Evolutionary conservation across 78 protist species (phyloP).

Genomic region (Dictyostelium intermedium): DNA sequence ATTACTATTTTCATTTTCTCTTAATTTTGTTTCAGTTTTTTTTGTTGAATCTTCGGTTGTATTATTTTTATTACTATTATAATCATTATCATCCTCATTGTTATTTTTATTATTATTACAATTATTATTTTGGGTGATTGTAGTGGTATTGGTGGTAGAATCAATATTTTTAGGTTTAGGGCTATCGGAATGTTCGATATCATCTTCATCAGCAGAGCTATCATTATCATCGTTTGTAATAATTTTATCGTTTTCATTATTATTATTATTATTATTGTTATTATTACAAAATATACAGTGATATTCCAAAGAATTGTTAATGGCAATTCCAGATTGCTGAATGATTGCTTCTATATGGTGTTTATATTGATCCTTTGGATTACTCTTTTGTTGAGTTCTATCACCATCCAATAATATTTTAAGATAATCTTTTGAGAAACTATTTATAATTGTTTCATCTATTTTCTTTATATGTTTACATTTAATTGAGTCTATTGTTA

Average conservation of each 20-base stretch:
- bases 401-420: not conserved
- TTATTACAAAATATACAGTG: not conserved
- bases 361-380: not conserved
- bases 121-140: not conserved
- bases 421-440: not conserved
- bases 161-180: not conserved
- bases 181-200: not conserved
- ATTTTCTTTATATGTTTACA: not conserved
- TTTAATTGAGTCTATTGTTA: not conserved
- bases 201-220: not conserved
- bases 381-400: not conserved
- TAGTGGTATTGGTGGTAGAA: not conserved
- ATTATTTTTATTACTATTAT: too few species aligned
- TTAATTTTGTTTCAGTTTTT: too few species aligned
- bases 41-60: too few species aligned
- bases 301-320: not conserved
- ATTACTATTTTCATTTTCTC: too few species aligned
- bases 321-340: not conserved
- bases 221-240: not conserved
- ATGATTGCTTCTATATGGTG: not conserved
- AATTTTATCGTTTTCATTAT: not conserved
- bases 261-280: not conserved
- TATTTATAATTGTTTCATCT: not conserved
- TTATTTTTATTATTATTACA: too few species aligned
- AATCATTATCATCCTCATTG: too few species aligned